Evolutionary conservation across 495 filamentous ascomycete species (phyloP).

Genomic region (Penicillium cosmopolitanum): DNA sequence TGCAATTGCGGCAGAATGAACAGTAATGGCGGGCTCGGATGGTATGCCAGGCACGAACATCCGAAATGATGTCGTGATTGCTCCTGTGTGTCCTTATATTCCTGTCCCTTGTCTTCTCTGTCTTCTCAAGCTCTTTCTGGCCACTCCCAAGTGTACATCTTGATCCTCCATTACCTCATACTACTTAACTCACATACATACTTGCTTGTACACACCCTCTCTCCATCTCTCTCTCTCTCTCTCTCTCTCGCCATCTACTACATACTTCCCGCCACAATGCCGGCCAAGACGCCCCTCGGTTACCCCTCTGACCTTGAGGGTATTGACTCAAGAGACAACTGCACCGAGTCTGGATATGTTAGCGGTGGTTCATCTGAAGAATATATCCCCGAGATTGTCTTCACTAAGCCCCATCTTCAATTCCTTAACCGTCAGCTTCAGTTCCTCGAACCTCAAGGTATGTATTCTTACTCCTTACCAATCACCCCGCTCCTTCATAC

Average conservation of each 20-base stretch:
- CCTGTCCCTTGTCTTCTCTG: conserved; percentile 32
- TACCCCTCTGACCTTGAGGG: conserved; percentile 47
- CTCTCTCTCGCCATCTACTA: conserved; percentile 6
- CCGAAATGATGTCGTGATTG: conserved; percentile 43
- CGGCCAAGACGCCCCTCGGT: conserved; percentile 41
- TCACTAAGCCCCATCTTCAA: conserved; percentile 86
- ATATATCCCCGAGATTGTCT: conserved; percentile 74
- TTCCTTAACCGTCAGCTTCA: conserved; percentile 88
- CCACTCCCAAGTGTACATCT: conserved; percentile 16
- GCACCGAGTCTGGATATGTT: conserved; percentile 85
- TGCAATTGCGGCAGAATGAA: conserved; percentile 37
- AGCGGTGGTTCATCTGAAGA: conserved; percentile 70
- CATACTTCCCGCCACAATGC: conserved; percentile 36
- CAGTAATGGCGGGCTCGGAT: conserved; percentile 29
- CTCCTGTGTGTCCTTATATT: conserved; percentile 33
- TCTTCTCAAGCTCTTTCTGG: conserved; percentile 22
- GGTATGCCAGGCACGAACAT: conserved; percentile 29
- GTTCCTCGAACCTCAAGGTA: conserved; percentile 75
- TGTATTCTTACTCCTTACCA: conserved; percentile 17
- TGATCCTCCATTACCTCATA: conserved; percentile 6
- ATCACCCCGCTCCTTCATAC: conserved; percentile 14
- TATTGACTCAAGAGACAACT: conserved; percentile 38
- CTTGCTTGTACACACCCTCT: conserved; percentile 5
- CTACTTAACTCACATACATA: conserved; percentile 3
- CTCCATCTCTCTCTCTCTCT: conserved; percentile 9